Evolutionary conservation across 2,329 filamentous ascomycete species (phyloP).

Genomic region (Leptographium lundbergii): DNA sequence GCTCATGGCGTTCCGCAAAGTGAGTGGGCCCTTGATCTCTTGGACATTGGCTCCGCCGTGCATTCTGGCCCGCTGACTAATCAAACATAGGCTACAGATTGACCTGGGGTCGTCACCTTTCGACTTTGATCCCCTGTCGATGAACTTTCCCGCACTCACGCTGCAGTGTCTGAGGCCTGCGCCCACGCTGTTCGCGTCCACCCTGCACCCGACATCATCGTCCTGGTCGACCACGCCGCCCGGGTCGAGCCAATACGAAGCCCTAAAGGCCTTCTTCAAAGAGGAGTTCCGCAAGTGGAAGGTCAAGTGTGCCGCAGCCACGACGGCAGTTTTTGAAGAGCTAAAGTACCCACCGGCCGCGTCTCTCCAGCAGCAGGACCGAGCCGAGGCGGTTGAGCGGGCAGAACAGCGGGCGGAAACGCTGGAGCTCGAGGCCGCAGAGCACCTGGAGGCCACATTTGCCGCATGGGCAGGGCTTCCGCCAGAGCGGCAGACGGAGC

Average conservation of each 20-base stretch:
- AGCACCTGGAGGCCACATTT: conserved; percentile 68
- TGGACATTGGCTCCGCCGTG: not conserved
- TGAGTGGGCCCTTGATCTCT: conserved; percentile 26
- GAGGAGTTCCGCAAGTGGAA: conserved; percentile 58
- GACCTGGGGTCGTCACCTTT: conserved; percentile 45
- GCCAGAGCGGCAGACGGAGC: conserved; percentile 39
- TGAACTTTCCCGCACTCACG: conserved; percentile 77
- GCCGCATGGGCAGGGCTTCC: conserved; percentile 61
- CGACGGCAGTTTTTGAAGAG: conserved; percentile 37
- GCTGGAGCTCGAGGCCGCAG: conserved; percentile 56
- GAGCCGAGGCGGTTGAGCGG: conserved; percentile 32
- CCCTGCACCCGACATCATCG: conserved; percentile 61
- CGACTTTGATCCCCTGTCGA: conserved; percentile 73
- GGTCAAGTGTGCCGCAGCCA: conserved; percentile 35
- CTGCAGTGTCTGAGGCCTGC: conserved; percentile 71
- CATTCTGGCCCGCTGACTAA: not conserved
- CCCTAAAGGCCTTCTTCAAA: conserved; percentile 53
- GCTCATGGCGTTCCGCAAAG: conserved; percentile 74
- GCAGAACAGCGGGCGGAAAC: conserved; percentile 40
- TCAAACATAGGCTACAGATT: conserved; percentile 23
- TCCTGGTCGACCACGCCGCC: conserved; percentile 77
- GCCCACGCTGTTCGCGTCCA: conserved; percentile 69
- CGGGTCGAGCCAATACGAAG: conserved; percentile 58
- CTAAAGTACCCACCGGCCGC: conserved; percentile 32
- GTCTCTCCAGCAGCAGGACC: conserved; percentile 26